Percentiles rank a stretch among this genome's conserved stretches.
These are phyloP conservation scores for Pontederia crassipes DNA, from an alignment of 176 grass and related monocot genomes.

Conservation along the genomic window DNA sequence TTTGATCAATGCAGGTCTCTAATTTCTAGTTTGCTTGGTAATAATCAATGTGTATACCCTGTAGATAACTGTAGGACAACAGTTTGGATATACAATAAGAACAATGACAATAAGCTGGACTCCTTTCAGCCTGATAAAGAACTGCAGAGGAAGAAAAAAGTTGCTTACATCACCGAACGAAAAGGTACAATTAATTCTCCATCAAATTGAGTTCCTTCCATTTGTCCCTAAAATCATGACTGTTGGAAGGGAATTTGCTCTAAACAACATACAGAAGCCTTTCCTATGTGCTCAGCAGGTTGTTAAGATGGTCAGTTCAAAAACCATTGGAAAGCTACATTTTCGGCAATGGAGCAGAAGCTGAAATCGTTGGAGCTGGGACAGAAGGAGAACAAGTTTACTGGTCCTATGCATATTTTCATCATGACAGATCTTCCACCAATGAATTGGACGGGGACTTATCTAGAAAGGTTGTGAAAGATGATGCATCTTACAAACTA, in stretches of 20 bases:
- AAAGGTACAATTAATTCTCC: conserved; percentile 40
- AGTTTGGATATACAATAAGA: conserved; percentile 66
- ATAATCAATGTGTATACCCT: conserved; percentile 46
- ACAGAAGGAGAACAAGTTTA: conserved; percentile 23
- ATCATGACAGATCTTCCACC: conserved; percentile 91
- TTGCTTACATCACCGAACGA: conserved; percentile 58
- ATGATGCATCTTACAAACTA: conserved; percentile 37
- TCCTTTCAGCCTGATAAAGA: conserved; percentile 79
- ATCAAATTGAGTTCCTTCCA: conserved; percentile 69
- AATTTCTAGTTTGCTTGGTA: conserved; percentile 50
- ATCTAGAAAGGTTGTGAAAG: conserved; percentile 52
- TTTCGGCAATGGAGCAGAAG: conserved; percentile 76
- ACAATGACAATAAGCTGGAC: conserved; percentile 49
- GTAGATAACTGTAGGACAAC: conserved; percentile 90
- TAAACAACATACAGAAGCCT: conserved; percentile 52
- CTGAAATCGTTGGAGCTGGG: conserved; percentile 37
- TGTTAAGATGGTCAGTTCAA: conserved; percentile 96
- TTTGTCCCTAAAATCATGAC: conserved; percentile 77
- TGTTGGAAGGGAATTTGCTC: conserved; percentile 60
- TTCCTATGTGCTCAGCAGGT: conserved; percentile 80
- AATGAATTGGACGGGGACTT: conserved; percentile 64
- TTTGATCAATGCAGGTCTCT: conserved; percentile 55
- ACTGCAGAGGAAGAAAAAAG: conserved; percentile 63
- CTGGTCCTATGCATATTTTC: conserved; percentile 54
- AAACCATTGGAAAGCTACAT: conserved; percentile 89